Evolutionary conservation across 1,284 basidiomycete species (phyloP).

Genomic region (Neolentinus lepideus): DNA sequence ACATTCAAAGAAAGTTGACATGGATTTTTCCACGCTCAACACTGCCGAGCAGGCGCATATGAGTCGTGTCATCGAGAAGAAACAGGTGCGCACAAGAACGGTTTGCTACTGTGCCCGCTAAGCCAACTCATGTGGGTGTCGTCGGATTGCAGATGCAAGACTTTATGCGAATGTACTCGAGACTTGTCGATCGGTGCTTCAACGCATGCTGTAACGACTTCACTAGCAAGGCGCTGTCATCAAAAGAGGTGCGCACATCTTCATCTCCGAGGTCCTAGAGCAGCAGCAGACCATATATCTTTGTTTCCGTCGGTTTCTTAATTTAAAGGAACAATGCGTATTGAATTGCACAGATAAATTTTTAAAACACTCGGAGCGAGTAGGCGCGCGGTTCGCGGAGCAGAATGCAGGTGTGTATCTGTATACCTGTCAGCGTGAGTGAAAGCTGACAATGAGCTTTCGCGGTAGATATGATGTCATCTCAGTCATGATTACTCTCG

Average conservation of each 20-base stretch:
- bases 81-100: constrained; percentile 58
- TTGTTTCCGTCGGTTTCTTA: constrained; percentile 5
- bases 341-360: constrained; percentile 88
- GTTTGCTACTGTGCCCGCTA: constrained; percentile 1
- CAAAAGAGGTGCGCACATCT: constrained; percentile 73
- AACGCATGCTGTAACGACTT: constrained; percentile 94
- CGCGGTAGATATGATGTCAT: neutral
- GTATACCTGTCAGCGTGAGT: neutral
- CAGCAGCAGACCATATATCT: constrained; percentile 1
- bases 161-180: constrained; percentile 95
- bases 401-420: constrained; percentile 74
- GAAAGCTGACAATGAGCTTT: neutral
- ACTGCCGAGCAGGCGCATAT: constrained; percentile 86
- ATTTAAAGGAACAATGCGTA: constrained; percentile 60
- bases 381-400: constrained; percentile 89
- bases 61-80: constrained; percentile 87
- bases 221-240: constrained; percentile 87
- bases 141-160: constrained; percentile 81
- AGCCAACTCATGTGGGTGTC: neutral
- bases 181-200: constrained; percentile 94
- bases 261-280: constrained; percentile 1
- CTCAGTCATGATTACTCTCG: neutral
- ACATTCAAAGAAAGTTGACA: constrained; percentile 19
- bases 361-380: constrained; percentile 93
- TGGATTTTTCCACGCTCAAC: constrained; percentile 87